Evolutionary conservation across 176 grass and related monocot species (phyloP).

Genomic region (Carex parvula): DNA sequence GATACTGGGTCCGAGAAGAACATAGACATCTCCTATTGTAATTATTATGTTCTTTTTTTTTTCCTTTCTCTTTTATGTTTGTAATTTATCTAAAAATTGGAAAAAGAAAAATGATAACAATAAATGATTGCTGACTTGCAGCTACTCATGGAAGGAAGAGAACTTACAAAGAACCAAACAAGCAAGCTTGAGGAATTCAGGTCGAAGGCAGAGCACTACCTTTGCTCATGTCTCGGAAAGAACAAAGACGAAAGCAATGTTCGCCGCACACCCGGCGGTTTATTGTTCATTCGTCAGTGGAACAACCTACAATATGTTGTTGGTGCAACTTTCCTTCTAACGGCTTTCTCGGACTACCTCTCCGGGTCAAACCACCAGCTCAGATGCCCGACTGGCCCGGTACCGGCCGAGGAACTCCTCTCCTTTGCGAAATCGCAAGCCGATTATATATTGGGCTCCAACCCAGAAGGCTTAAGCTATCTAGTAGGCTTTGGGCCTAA

Average conservation of each 20-base stretch:
- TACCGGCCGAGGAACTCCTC: slow-evolving; percentile 32
- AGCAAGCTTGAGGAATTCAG: slow-evolving; percentile 45
- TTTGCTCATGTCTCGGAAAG: slow-evolving; percentile 73
- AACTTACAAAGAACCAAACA: slow-evolving; percentile 31
- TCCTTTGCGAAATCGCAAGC: slow-evolving; percentile 52
- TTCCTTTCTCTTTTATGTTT: not conserved
- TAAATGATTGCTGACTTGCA: slow-evolving; percentile 23
- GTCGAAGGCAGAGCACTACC: slow-evolving; percentile 58
- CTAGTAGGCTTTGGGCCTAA: slow-evolving; percentile 55
- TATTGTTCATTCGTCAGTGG: slow-evolving; percentile 74
- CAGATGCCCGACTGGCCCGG: slow-evolving; percentile 14
- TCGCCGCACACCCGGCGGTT: slow-evolving; percentile 60
- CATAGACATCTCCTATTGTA: too few species aligned
- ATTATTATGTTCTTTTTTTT: not conserved
- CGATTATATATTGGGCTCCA: slow-evolving; percentile 71
- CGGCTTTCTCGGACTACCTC: slow-evolving; percentile 57
- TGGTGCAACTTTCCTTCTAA: slow-evolving; percentile 70
- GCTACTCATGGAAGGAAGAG: slow-evolving; percentile 58
- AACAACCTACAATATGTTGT: slow-evolving; percentile 91
- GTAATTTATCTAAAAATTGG: not conserved
- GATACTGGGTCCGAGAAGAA: not conserved
- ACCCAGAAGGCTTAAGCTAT: slow-evolving; percentile 63
- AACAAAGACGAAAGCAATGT: slow-evolving; percentile 63
- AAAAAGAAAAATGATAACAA: not conserved
- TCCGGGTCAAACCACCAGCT: slow-evolving; percentile 32